Base-by-base conservation (phyloP, 768 basidiomycete genomes). In the Paxillus rubicundulus region DNA sequence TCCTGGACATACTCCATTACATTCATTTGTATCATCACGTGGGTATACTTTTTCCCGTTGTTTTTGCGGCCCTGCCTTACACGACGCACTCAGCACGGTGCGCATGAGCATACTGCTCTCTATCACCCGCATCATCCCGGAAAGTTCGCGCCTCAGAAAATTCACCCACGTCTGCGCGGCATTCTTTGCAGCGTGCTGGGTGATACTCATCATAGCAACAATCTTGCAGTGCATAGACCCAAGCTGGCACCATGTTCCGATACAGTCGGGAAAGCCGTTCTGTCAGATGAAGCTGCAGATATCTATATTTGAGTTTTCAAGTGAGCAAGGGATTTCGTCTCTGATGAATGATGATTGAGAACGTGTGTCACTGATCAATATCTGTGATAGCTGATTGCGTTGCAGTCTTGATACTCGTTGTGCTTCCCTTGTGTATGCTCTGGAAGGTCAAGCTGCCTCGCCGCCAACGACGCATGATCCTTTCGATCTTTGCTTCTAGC, bases 401-500 rank as follows among this genome's bases (percentile, higher is more conserved):
- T 5, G 24, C 58, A 2, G 45, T 55, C 28, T 46, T 21, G 5
- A 55, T 65, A 21, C 53, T 65, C 2, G 52, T 65, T 10, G 50
- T 45, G 0, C 43, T 65, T 18, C 63, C 63, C 27, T 28, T 65
- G 3, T 44, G 52, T 5, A 54, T 65, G 52, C 52, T 65, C 2
- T 62, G 63, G 61, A 55, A 41, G 42, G 45, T 65, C 18, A 62
- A 57, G 33, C 41, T 62, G 13, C 63, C 63, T 2, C 49, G 4
- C 38, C 40, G 56, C 20, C 58, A 65, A 39, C 52, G 48, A n/a
- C 51, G 64, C 36, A 65, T 63, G 64, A 63, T 65, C 24, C 57
- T 65, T 32, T 51, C 27, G n/a, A 45, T 56, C 18, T 58, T 65
- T 16, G 50, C 61, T 30, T 65, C 61, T 10, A 55, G 63, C 20